phyloP scores from a whole-genome alignment of 805 yeast species.

The Barnettozyma salicaria region DNA sequence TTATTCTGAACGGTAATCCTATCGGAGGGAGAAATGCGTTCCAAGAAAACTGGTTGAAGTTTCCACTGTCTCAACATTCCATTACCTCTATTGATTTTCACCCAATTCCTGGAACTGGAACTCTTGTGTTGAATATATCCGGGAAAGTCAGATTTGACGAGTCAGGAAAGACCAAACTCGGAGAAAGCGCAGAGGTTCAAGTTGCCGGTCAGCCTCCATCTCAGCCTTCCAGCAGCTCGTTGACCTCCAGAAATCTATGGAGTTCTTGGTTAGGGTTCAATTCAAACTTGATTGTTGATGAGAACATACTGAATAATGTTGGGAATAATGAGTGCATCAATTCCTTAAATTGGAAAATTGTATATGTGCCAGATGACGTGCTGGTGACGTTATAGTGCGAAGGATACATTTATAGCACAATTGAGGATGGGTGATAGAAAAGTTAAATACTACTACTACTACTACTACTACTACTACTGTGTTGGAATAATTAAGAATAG shows the following conservation, averaged over 20 bases:
- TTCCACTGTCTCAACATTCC: slow-evolving; percentile 56
- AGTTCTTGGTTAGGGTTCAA: slow-evolving; percentile 69
- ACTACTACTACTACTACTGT: too few relatives aligned
- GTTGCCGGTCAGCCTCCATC: slow-evolving; percentile 10
- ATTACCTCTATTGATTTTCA: slow-evolving; percentile 63
- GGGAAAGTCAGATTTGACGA: slow-evolving; percentile 72
- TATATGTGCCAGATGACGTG: slow-evolving; percentile 54
- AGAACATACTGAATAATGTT: slow-evolving; percentile 32
- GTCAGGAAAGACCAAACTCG: slow-evolving; percentile 59
- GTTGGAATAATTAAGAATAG: too few relatives aligned
- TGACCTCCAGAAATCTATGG: slow-evolving; percentile 46
- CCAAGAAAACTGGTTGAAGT: slow-evolving; percentile 51
- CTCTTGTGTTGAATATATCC: slow-evolving; percentile 42
- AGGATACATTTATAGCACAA: neutral
- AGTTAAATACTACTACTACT: too few relatives aligned
- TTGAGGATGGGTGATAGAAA: neutral
- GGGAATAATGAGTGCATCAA: slow-evolving; percentile 43
- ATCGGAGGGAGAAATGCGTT: slow-evolving; percentile 44
- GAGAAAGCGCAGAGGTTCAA: slow-evolving; percentile 54
- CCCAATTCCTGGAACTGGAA: slow-evolving; percentile 57
- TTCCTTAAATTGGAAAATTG: slow-evolving; percentile 60
- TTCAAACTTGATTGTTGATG: slow-evolving; percentile 55
- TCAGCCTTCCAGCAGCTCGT: slow-evolving; percentile 5
- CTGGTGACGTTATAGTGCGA: slow-evolving; percentile 23
- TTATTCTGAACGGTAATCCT: slow-evolving; percentile 56